Base-by-base conservation (phyloP, 805 yeast genomes). In the Sporopachydermia lactativora region DNA sequence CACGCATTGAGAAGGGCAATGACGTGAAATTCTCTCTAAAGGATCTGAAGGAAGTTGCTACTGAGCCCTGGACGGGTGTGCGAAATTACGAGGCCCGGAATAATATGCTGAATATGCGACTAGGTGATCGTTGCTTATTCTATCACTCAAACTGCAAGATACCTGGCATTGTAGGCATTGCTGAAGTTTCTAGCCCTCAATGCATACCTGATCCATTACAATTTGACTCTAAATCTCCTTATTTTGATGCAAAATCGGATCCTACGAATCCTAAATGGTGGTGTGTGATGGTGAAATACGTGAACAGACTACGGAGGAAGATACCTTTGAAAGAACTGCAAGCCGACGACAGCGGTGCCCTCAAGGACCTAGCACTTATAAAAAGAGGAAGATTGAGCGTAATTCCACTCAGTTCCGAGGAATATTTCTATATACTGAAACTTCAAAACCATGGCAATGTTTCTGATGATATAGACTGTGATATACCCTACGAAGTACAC, bases 41-140 rank as follows among this genome's bases (percentile, higher is more conserved):
- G 5, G 71, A 66, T 19, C 53, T 73, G 8, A 50, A 61, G 14
- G 47, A 59, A 4, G 65, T 60, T 5, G 58, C 52, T 3, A 44
- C 44, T 1, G 70, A 68, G 40, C 62, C 68, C n/a, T 73, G 79
- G 79, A 73, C 71, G 45, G 79, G 80, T 1, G 78, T 73, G 6
- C 57, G 80, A 37, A 73, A 73, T 49, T 65, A 65, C 44, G 78
- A 73, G 53, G 78, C 79, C 1, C 58, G 68, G 44, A 74, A 72
- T 46, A 62, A 65, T 43, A 60, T 73, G 64, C 47, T 63, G 15
- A 55, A 57, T 34, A 74, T 74, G 79, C 45, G 53, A 15, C 47
- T 47, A 35, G 70, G 65, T 13, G 79, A 73, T 43, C 41, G 63
- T 5, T 65, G 68, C 17, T 57, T 73, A 4, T 72, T 74, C 44